Conservation (phyloP, 805 yeast species). For the Yamadazyma laniorum region DNA sequence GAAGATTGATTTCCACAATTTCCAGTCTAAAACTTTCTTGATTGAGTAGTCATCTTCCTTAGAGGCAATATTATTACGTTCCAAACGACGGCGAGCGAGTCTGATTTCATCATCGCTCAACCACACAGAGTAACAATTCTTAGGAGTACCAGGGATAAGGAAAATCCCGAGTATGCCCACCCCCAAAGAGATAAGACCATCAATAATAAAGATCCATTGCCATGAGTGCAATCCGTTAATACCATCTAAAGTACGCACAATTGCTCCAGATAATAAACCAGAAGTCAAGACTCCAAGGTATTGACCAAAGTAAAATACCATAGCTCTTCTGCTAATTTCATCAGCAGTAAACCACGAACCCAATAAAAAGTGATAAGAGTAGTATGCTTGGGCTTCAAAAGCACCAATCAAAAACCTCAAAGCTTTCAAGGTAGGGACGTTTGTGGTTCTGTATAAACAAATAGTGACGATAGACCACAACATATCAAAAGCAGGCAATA, state of each 20-base stretch:
- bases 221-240: constrained; percentile 56
- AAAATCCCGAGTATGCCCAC: constrained; percentile 57
- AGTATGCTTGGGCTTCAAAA: constrained; percentile 60
- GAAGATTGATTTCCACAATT: constrained; percentile 53
- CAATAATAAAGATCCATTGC: constrained; percentile 74
- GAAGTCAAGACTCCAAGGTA: constrained; percentile 60
- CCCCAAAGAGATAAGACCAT: constrained; percentile 56
- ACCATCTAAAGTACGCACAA: constrained; percentile 48
- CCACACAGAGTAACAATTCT: constrained; percentile 35
- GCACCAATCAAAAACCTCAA: constrained; percentile 66
- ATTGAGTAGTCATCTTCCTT: constrained; percentile 23
- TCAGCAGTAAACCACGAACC: constrained; percentile 46
- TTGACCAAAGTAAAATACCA: constrained; percentile 60
- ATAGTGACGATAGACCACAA: constrained; percentile 69
- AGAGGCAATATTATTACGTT: constrained; percentile 20
- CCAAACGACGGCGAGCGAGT: constrained; percentile 29
- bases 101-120: constrained; percentile 36
- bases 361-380: constrained; percentile 40
- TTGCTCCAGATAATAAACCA: constrained; percentile 60
- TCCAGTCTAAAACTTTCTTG: constrained; percentile 37
- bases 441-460: constrained; percentile 49
- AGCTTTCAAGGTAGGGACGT: constrained; percentile 53
- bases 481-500: constrained; percentile 55
- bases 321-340: constrained; percentile 63
- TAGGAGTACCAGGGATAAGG: constrained; percentile 66